These are phyloP conservation scores for Gracilaria caudata DNA, from an alignment of 23 red algal species.

Conservation along the genomic window DNA sequence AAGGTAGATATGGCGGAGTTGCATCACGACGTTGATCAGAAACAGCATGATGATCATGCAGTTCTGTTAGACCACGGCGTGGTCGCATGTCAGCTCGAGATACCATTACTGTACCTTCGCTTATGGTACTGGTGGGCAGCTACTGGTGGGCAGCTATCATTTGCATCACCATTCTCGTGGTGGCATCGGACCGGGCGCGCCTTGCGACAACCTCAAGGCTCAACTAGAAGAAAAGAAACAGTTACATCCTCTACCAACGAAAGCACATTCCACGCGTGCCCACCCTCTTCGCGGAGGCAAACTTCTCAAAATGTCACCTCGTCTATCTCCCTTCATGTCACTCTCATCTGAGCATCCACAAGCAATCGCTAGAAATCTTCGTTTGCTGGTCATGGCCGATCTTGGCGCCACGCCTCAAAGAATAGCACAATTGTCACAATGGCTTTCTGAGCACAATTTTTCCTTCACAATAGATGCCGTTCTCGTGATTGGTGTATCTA, in stretches of 20 bases:
- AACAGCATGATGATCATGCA: too few relatives aligned
- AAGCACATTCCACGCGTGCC: background rate
- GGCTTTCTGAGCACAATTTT: constrained; percentile 41
- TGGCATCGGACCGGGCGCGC: too few relatives aligned
- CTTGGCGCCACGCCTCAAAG: constrained; percentile 42
- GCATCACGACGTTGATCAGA: too few relatives aligned
- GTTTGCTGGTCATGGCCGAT: constrained; percentile 56
- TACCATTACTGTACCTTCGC: too few relatives aligned
- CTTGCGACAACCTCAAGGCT: too few relatives aligned
- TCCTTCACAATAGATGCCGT: constrained; percentile 60
- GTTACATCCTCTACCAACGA: background rate
- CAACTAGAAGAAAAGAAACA: background rate
- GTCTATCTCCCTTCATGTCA: constrained; percentile 43
- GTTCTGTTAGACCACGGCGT: too few relatives aligned
- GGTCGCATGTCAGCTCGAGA: too few relatives aligned
- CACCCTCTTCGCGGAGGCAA: background rate
- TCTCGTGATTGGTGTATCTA: constrained; percentile 47
- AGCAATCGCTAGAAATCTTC: constrained; percentile 11
- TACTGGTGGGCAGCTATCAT: too few relatives aligned
- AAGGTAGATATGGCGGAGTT: too few relatives aligned
- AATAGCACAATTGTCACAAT: constrained; percentile 59
- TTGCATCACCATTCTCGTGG: too few relatives aligned
- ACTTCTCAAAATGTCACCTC: constrained; percentile 15
- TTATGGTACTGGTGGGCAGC: too few relatives aligned
- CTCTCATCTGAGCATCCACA: constrained; percentile 9